These are phyloP conservation scores for Solanum chiquidenum DNA, from an alignment of 257 asterid genomes.

Conservation along the genomic window DNA sequence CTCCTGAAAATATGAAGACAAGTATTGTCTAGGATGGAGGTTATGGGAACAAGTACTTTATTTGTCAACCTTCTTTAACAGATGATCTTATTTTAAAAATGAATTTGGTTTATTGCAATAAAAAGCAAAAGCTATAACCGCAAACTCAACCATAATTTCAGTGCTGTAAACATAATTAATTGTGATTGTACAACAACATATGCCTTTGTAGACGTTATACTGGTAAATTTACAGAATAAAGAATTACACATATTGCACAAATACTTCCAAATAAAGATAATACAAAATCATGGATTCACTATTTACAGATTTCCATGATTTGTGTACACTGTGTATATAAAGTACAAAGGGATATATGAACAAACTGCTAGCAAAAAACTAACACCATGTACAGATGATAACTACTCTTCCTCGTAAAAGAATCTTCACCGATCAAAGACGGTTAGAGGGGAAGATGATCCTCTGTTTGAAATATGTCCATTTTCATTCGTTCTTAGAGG, in stretches of 20 bases:
- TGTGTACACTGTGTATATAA: not conserved
- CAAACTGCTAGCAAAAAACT: conserved; percentile 16
- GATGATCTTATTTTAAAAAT: too few species aligned
- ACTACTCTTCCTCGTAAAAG: not conserved
- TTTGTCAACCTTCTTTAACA: not conserved
- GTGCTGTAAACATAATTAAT: not conserved
- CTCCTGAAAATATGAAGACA: too few species aligned
- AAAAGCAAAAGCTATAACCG: not conserved
- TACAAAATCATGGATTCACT: not conserved
- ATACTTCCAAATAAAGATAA: not conserved
- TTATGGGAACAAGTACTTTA: not conserved
- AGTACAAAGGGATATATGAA: not conserved
- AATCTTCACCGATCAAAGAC: conserved; percentile 48
- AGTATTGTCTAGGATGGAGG: too few species aligned
- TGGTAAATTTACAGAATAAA: not conserved
- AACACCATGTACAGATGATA: not conserved
- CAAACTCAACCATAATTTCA: not conserved
- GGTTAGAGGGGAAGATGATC: conserved; percentile 31
- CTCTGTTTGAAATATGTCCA: conserved; percentile 13
- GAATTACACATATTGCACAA: not conserved
- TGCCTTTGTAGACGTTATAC: not conserved
- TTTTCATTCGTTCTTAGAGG: conserved; percentile 27
- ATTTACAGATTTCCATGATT: not conserved
- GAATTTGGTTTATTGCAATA: too few species aligned
- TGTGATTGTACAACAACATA: not conserved